Percentiles rank a stretch among this genome's conserved stretches.
Conservation (phyloP, 2,329 filamentous ascomycete genomes). For the Colletotrichum musae region DNA sequence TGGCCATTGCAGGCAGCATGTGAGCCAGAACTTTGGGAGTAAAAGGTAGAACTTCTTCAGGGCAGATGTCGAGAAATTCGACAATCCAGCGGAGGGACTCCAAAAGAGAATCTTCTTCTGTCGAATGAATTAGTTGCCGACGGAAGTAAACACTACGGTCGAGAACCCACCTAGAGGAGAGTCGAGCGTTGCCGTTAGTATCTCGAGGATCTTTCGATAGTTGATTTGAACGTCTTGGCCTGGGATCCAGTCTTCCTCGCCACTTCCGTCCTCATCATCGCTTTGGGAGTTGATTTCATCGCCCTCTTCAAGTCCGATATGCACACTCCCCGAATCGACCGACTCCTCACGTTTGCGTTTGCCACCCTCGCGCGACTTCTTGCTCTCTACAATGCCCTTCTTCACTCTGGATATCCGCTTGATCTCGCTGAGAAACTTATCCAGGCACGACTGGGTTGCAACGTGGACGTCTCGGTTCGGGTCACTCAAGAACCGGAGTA, state of each 20-base stretch:
- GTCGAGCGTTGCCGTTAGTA: constrained; percentile 89
- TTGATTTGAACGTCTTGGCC: constrained; percentile 97
- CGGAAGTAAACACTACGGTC: not conserved
- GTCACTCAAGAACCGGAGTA: constrained; percentile 94
- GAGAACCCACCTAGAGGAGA: constrained; percentile 77
- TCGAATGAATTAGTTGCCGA: constrained; percentile 10
- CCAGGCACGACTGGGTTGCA: constrained; percentile 88
- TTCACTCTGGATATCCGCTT: constrained; percentile 94
- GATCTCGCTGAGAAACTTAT: constrained; percentile 93
- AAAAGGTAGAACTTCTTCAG: constrained; percentile 95
- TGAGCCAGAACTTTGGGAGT: constrained; percentile 93
- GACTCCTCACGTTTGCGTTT: constrained; percentile 80
- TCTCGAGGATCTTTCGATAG: constrained; percentile 91
- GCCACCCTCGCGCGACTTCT: constrained; percentile 76
- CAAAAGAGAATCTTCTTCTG: constrained; percentile 91
- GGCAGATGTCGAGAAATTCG: constrained; percentile 95
- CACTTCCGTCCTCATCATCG: constrained; percentile 71
- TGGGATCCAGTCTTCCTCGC: constrained; percentile 95
- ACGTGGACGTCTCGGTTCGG: constrained; percentile 95
- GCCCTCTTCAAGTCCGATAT: constrained; percentile 71
- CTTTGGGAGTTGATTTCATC: constrained; percentile 72
- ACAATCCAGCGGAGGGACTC: constrained; percentile 96
- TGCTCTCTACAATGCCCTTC: constrained; percentile 90
- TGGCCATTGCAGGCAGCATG: constrained; percentile 93
- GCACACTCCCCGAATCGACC: constrained; percentile 75